A percentile compares a stretch with the other conserved stretches of the same genome.
phyloP scores from a whole-genome alignment of 2,329 filamentous ascomycete genomes.

The Tetracladium maxilliforme region DNA sequence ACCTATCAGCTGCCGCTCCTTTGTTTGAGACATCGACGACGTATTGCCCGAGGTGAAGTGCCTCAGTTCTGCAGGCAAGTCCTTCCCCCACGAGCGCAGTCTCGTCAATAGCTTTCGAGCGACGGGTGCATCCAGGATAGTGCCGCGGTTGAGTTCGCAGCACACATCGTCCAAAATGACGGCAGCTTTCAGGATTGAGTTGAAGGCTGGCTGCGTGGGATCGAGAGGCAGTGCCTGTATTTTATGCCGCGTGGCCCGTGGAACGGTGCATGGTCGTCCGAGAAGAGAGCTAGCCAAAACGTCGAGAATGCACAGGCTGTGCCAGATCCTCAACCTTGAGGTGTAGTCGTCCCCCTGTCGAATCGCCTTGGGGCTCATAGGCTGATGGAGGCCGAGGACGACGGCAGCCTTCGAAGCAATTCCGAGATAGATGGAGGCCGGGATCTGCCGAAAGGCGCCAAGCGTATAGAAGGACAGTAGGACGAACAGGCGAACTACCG shows the following conservation, averaged over 20 bases:
- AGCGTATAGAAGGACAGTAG: constrained; percentile 46
- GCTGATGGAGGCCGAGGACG: constrained; percentile 39
- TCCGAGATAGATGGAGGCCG: constrained; percentile 48
- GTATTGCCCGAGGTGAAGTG: too few species aligned
- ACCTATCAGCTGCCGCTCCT: constrained; percentile 19
- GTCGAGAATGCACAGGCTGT: constrained; percentile 30
- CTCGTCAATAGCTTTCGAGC: constrained; percentile 25
- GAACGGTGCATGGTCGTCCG: constrained; percentile 24
- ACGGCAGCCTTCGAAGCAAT: constrained; percentile 41
- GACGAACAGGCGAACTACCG: constrained; percentile 34
- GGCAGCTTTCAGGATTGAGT: constrained; percentile 25
- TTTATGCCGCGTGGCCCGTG: too few species aligned
- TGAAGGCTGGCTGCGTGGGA: constrained; percentile 7
- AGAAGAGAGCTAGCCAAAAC: constrained; percentile 30
- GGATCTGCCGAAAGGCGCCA: constrained; percentile 40
- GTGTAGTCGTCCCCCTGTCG: not conserved
- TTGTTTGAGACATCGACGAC: constrained; percentile 7
- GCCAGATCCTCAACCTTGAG: constrained; percentile 27
- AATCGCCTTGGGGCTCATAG: constrained; percentile 13
- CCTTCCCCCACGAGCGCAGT: constrained; percentile 28
- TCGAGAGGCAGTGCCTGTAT: constrained; percentile 10
- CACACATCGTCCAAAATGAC: constrained; percentile 28
- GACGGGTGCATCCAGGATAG: constrained; percentile 12
- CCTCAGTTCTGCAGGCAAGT: constrained; percentile 20
- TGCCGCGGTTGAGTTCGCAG: constrained; percentile 23